Conservation (phyloP, 495 filamentous ascomycete species). For the Tuber brumale region DNA sequence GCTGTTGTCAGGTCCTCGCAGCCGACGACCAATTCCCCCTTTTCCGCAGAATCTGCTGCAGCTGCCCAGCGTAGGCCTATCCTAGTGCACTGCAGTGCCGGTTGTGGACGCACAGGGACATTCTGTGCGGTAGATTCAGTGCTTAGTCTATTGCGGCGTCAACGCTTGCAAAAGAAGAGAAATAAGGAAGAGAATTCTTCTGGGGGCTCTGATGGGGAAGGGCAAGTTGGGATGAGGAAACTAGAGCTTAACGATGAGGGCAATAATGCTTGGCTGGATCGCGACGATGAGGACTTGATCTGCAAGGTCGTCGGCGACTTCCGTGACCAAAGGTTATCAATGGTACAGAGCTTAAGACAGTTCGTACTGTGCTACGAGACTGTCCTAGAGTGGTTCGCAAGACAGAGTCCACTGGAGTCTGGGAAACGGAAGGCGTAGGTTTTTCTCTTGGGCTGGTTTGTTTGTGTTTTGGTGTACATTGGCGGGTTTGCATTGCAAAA, state of each 20-base stretch:
- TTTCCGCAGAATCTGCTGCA: conserved; percentile 43
- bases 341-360: conserved; percentile 93
- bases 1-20: conserved; percentile 45
- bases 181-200: conserved; percentile 26
- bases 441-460: conserved; percentile 17
- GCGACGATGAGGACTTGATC: conserved; percentile 67
- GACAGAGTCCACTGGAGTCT: conserved; percentile 44
- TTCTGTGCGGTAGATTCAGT: conserved; percentile 96
- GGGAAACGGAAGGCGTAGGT: conserved; percentile 41
- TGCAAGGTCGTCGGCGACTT: conserved; percentile 84
- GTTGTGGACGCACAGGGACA: conserved; percentile 89
- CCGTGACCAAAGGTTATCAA: conserved; percentile 76
- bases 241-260: conserved; percentile 49
- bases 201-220: conserved; percentile 39
- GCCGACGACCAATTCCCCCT: conserved; percentile 28
- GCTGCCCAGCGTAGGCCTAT: conserved; percentile 55
- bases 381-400: conserved; percentile 76
- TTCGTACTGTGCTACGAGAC: conserved; percentile 97
- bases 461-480: conserved; percentile 29
- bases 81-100: conserved; percentile 90
- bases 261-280: conserved; percentile 49
- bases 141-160: conserved; percentile 83
- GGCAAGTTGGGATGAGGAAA: conserved; percentile 31
- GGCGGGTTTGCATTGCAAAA: conserved; percentile 28
- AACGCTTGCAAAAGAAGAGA: conserved; percentile 48